Evolutionary conservation across 352 stramenopile species (phyloP), one percentile per base, ranked within the genome.

Genomic region (Peronospora destructor): DNA sequence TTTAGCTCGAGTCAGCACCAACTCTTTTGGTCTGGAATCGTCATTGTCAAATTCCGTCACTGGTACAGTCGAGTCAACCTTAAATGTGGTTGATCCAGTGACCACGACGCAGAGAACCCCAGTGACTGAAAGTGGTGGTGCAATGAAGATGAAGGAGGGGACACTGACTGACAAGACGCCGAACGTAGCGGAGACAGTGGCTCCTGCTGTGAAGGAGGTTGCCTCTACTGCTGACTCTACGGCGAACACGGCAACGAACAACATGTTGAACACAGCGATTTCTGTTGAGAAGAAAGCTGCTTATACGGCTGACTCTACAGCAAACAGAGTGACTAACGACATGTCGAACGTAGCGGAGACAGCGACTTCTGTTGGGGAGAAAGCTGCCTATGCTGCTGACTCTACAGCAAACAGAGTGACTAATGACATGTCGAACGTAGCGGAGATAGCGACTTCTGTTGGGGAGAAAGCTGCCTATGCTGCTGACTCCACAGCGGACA

Each of bases 201-300:
- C 1, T 3, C 3, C 19, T 1, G 3, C 19, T 1, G 19, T 21
- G 19, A 21, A 21, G 19, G 3, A 21, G 1, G 19, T 21, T n/a
- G n/a, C n/a, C n/a, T n/a, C n/a, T n/a, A n/a, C n/a, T n/a, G n/a
- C n/a, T n/a, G n/a, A n/a, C 23, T 26, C 23, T 3, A 6, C 4
- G 23, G 4, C 0, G 0, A 1, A 26, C 2, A 35, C 14, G 25
- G 34, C 53, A 17, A 32, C 40, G 12, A 40, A 29, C 9, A 35
- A 50, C 16, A 58, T 16, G 25, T 12, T 35, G 10, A 42, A 10
- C 1, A 49, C 44, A 3, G 38, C 32, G 36, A 17, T 26, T 12
- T n/a, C 40, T n/a, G 41, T 40, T 42, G 36, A 46, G 8, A 32
- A 61, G 7, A 49, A 41, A 5, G 41, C 53, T 26, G 23, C 4